Percentiles rank a stretch among this genome's conserved stretches.
phyloP scores from a whole-genome alignment of 1,139 yeast genomes.

The Pichia sp. region DNA sequence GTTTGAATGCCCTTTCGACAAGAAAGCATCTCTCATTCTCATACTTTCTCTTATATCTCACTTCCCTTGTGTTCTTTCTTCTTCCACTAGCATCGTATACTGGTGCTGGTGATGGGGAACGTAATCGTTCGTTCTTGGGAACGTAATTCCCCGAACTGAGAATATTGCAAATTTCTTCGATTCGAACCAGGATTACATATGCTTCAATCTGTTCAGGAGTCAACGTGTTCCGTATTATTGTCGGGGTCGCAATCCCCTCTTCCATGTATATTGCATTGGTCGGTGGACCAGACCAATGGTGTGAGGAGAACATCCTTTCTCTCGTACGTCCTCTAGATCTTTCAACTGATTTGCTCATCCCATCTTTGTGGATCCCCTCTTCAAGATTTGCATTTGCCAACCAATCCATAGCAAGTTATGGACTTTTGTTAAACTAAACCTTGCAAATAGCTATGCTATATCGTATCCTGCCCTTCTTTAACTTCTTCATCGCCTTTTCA shows the following conservation, averaged over 20 bases:
- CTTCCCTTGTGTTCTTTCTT: conserved; percentile 80
- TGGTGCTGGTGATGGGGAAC: conserved; percentile 94
- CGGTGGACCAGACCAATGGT: conserved; percentile 42
- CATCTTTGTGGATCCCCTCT: too few species aligned
- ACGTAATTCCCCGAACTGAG: conserved; percentile 46
- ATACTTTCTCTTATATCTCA: conserved; percentile 52
- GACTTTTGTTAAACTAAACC: too few species aligned
- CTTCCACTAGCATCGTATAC: conserved; percentile 78
- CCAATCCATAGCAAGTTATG: too few species aligned
- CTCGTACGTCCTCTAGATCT: not conserved
- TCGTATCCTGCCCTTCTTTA: not conserved
- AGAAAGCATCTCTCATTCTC: conserved; percentile 78
- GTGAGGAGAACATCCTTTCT: not conserved
- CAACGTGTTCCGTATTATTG: conserved; percentile 36
- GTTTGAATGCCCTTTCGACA: conserved; percentile 66
- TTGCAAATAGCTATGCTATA: too few species aligned
- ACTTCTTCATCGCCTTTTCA: not conserved
- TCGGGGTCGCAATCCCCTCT: conserved; percentile 35
- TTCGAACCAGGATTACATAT: conserved; percentile 66
- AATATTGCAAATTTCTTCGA: conserved; percentile 72
- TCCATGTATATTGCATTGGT: conserved; percentile 33
- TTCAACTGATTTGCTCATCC: not conserved
- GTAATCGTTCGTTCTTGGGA: conserved; percentile 26
- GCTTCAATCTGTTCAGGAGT: conserved; percentile 87
- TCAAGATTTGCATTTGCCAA: too few species aligned